Conservation (phyloP, 352 stramenopile species). For the Aphanomyces stellatus region DNA sequence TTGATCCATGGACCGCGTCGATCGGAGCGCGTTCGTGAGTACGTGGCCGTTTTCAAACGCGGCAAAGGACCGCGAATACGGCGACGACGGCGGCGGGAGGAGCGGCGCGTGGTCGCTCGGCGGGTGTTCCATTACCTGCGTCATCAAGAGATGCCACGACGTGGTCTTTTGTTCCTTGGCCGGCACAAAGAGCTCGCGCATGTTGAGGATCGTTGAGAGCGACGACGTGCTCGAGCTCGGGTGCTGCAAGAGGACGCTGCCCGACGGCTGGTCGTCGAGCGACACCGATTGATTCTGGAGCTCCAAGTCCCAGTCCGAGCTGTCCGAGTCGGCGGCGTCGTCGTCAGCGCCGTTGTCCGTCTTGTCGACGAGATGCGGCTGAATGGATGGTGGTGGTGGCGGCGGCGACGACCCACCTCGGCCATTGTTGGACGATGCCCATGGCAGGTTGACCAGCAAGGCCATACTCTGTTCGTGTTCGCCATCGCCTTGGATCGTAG, state of each 20-base stretch:
- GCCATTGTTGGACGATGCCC: background rate
- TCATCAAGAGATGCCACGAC: background rate
- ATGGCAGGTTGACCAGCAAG: background rate
- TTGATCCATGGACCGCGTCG: background rate
- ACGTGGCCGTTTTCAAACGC: constrained; percentile 5
- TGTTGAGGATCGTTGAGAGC: constrained; percentile 12
- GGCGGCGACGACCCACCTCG: background rate
- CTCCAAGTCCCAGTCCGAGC: constrained; percentile 1
- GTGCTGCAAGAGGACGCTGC: background rate
- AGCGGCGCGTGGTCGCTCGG: background rate
- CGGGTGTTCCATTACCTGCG: constrained; percentile 7
- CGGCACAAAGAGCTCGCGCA: constrained; percentile 14
- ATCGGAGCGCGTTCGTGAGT: background rate
- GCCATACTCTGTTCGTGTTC: background rate
- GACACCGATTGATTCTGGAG: background rate
- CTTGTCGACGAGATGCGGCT: background rate
- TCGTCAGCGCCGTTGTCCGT: background rate
- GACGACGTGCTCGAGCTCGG: background rate
- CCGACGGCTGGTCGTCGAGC: background rate
- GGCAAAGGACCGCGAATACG: constrained; percentile 16
- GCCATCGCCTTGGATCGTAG: background rate
- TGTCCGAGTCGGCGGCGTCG: background rate
- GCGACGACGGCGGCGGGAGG: constrained; percentile 4
- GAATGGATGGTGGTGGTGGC: background rate
- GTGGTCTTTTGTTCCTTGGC: background rate